phyloP scores from a whole-genome alignment of 2,329 filamentous ascomycete genomes.

The Colletotrichum australisinense region DNA sequence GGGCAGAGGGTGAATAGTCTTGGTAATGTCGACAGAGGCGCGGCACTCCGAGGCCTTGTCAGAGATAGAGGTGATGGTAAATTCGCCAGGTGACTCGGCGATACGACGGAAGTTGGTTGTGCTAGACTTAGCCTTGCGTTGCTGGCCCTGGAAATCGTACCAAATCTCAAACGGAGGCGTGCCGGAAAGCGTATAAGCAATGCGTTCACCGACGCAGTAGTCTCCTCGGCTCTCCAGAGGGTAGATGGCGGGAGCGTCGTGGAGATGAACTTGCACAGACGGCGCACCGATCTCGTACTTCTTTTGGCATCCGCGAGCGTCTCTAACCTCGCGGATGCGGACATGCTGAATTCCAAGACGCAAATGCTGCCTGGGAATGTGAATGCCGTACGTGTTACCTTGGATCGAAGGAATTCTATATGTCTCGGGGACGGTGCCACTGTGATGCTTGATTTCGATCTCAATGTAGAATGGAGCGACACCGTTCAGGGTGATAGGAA shows the following conservation, averaged over 20 bases:
- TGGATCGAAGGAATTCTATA: conserved; percentile 85
- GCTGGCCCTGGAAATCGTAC: conserved; percentile 86
- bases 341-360: conserved; percentile 91
- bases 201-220: conserved; percentile 95
- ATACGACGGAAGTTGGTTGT: conserved; percentile 92
- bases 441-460: conserved; percentile 92
- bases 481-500: conserved; percentile 87
- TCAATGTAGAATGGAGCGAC: conserved; percentile 90
- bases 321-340: conserved; percentile 89
- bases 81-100: conserved; percentile 89
- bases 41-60: conserved; percentile 92
- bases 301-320: conserved; percentile 86
- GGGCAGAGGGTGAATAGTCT: conserved; percentile 91
- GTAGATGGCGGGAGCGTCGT: conserved; percentile 91
- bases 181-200: conserved; percentile 91
- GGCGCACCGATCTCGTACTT: conserved; percentile 78
- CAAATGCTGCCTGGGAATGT: conserved; percentile 85
- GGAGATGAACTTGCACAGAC: conserved; percentile 90
- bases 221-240: conserved; percentile 85
- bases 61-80: conserved; percentile 86
- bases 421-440: conserved; percentile 81
- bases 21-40: conserved; percentile 80
- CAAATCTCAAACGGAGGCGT: conserved; percentile 92
- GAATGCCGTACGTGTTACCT: conserved; percentile 79
- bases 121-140: conserved; percentile 81